These are phyloP conservation scores for Aspergillus sp. DNA, from an alignment of 2,329 filamentous ascomycete genomes.

Conservation along the genomic window DNA sequence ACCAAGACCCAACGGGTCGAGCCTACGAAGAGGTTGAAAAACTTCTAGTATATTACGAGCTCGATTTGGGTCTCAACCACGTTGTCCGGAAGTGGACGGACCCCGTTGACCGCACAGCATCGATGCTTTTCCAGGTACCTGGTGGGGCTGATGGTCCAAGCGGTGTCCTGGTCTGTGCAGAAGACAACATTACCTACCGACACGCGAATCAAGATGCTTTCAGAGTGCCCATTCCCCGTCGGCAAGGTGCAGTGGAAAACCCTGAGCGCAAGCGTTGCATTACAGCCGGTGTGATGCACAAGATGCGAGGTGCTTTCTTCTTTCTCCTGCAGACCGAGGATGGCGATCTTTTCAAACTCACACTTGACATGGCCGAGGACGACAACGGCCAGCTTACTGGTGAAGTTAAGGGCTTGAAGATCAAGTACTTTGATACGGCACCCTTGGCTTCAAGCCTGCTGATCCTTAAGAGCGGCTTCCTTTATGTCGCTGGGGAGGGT, in stretches of 20 bases:
- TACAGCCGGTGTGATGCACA: slow-evolving; percentile 93
- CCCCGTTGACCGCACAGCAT: slow-evolving; percentile 83
- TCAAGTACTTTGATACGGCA: slow-evolving; percentile 98
- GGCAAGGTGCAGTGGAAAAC: slow-evolving; percentile 85
- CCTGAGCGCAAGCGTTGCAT: slow-evolving; percentile 86
- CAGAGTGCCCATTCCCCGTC: slow-evolving; percentile 82
- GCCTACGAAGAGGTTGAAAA: slow-evolving; percentile 83
- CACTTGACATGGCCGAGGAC: slow-evolving; percentile 85
- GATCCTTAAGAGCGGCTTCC: slow-evolving; percentile 92
- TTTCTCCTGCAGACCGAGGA: slow-evolving; percentile 95
- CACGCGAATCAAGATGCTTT: slow-evolving; percentile 92
- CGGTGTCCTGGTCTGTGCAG: slow-evolving; percentile 89
- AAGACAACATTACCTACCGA: slow-evolving; percentile 94
- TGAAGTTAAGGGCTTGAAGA: slow-evolving; percentile 78
- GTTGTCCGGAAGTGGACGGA: slow-evolving; percentile 97
- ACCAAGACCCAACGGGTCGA: slow-evolving; percentile 84
- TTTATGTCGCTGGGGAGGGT: slow-evolving; percentile 88
- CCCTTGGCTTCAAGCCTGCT: slow-evolving; percentile 83
- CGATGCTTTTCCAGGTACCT: slow-evolving; percentile 90
- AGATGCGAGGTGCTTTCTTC: slow-evolving; percentile 94
- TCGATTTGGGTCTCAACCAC: slow-evolving; percentile 94
- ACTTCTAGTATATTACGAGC: slow-evolving; percentile 92
- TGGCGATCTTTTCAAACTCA: slow-evolving; percentile 97
- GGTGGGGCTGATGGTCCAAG: slow-evolving; percentile 92
- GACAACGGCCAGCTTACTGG: slow-evolving; percentile 72